Base-by-base conservation (phyloP, 2,329 filamentous ascomycete genomes). In the Fusarium newnesense region DNA sequence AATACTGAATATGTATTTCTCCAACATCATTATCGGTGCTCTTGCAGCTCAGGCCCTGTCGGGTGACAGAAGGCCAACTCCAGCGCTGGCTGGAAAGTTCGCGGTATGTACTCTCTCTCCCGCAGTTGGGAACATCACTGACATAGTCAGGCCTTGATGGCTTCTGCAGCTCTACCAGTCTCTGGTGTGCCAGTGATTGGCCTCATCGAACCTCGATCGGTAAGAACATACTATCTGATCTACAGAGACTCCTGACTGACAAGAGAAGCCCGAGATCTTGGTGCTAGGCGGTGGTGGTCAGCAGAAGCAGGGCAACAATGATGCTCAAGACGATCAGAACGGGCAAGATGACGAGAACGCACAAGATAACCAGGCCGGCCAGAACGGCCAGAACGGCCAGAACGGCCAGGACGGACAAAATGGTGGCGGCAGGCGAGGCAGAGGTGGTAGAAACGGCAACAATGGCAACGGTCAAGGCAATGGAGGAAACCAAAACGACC, bases 1-100 rank as follows among this genome's bases (percentile, higher is more conserved):
- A 24, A 4, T 15, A 40, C 18, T 34, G 39, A 72, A 30, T 0
- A 72, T 72, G 69, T 58, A 64, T 46, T 60, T 72, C 19, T 52
- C 69, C 26, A 72, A 72, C 24, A 44, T 72, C 6, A 39, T 72
- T 30, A 24, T 72, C 26, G 56, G 68, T 24, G 30, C 70, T 15
- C 63, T 71, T 1, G 64, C 68, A 19, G 68, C 67, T 9, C 68
- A 71, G 24, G 68, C 68, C 3, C 19, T 71, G 5, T 71, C 68
- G 4, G 46, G 53, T 15, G 28, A 50, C 15, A 37, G 46, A 39
- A 36, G 50, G 9, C 30, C 36, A 1, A 42, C 32, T 39, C 44
- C 40, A 28, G 43, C 43, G 2, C 19, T 61, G 1, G 34, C 43
- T 40, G 50, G 62, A 18, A 71, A 67, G 42, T 71, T 67, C 13